Conservation (phyloP, 805 yeast genomes). For the Zygosaccharomyces bailii region DNA sequence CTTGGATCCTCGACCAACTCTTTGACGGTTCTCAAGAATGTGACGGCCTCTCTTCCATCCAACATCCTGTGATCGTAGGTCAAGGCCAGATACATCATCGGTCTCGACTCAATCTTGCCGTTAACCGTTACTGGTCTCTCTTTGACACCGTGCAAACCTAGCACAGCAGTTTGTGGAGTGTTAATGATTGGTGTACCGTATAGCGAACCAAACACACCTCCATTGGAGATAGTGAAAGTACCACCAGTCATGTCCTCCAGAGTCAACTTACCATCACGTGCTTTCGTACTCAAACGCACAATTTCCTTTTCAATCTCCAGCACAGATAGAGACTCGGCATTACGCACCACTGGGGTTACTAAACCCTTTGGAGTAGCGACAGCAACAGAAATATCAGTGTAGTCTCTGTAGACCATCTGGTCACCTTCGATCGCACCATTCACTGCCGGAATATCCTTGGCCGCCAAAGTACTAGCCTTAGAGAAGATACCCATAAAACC, state of each 20-base stretch:
- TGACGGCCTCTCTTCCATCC: constrained; percentile 98
- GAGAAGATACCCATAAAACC: constrained; percentile 99
- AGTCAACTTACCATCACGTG: constrained; percentile 94
- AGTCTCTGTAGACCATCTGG: constrained; percentile 94
- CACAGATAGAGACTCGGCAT: constrained; percentile 86
- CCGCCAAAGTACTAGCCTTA: constrained; percentile 87
- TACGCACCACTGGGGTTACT: constrained; percentile 96
- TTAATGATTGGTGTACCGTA: constrained; percentile 98
- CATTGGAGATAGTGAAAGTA: constrained; percentile 97
- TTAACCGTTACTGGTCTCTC: constrained; percentile 96
- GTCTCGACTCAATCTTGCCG: constrained; percentile 94
- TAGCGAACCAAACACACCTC: constrained; percentile 97
- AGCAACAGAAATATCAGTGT: constrained; percentile 91
- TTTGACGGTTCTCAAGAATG: constrained; percentile 92
- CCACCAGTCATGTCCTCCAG: constrained; percentile 99
- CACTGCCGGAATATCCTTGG: constrained; percentile 91
- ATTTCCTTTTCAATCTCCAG: constrained; percentile 90
- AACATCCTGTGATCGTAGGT: constrained; percentile 97
- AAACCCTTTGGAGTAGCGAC: constrained; percentile 99
- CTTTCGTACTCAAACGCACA: constrained; percentile 75
- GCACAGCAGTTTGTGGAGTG: constrained; percentile 96
- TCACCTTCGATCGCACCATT: constrained; percentile 94
- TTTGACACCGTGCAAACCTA: constrained; percentile 96
- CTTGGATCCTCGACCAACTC: constrained; percentile 98
- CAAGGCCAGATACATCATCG: constrained; percentile 99